Base-by-base conservation (phyloP, 257 asterid genomes). In the Cordia subcordata region DNA sequence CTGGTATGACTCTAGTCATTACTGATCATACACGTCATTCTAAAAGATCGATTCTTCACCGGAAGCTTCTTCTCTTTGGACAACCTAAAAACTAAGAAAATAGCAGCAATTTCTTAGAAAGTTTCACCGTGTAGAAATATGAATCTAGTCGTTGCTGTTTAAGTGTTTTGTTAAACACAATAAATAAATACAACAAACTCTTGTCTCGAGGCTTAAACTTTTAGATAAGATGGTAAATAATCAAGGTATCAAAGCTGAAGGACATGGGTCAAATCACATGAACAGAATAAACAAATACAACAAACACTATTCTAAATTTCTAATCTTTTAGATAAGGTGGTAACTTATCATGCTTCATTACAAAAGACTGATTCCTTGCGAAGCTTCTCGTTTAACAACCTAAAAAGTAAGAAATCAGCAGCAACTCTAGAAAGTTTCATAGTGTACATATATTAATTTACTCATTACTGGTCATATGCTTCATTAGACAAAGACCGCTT, bases 51-150 rank as follows among this genome's bases (percentile, higher is more conserved):
- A 32, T 46, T 37, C 63, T 64, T 13, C 17, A 23, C 4, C 44
- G 44, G 57, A 64, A 70, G 58, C 61, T 70, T 70, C 54, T 55
- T 59, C 58, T n/a, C 45, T 27, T 13, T 11, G 18, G 40, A 54
- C 33, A 38, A 55, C 13, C 11, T 23, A 12, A 16, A 45, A 45
- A 4, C 14, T 45, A 27, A n/a, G 35, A 27, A 27, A 27, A 3
- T 27, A 27, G 4, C 35, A 27, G 35, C 35, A 27, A 27, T 6
- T 27, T 27, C 35, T 3, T 1, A 6, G 35, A 27, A 27, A 27
- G 35, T 27, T 27, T 27, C 35, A 27, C 35, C 35, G 10, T 42
- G 47, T 8, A 42, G 8, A 42, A 42, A 42, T 42, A 42, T 42
- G 4, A 42, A 42, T 42, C 47, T 42, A 42, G 47, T 27, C 2